phyloP scores from a whole-genome alignment of 1,139 yeast species.

The Lodderomyces orthopsilosis region DNA sequence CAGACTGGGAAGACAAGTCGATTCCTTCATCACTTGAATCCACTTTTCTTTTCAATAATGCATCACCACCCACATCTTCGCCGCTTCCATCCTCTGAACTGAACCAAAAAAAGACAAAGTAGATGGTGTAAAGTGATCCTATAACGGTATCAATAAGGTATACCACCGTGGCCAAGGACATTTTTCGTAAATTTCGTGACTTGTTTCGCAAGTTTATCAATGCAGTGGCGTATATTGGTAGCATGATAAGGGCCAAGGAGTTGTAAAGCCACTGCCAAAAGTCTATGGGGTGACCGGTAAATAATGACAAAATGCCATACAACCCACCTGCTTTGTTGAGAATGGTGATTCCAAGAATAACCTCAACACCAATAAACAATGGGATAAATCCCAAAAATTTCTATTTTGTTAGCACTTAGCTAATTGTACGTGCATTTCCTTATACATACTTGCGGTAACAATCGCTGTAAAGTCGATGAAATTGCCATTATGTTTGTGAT shows the following conservation, averaged over 20 bases:
- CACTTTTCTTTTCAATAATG: conserved; percentile 8
- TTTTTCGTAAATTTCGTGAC: conserved; percentile 35
- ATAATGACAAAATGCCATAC: conserved; percentile 79
- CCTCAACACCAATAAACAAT: conserved; percentile 82
- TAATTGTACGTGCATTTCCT: not conserved
- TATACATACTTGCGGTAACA: conserved; percentile 28
- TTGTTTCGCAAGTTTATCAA: conserved; percentile 39
- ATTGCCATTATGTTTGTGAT: too few relatives aligned
- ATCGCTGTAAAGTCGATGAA: conserved; percentile 15
- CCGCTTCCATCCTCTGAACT: conserved; percentile 34
- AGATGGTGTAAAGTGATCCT: conserved; percentile 67
- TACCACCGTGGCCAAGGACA: conserved; percentile 61
- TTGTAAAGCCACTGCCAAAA: conserved; percentile 84
- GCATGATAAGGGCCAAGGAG: conserved; percentile 56
- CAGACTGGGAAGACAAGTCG: conserved; percentile 50
- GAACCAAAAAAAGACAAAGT: conserved; percentile 79
- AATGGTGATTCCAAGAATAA: conserved; percentile 73
- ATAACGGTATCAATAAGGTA: conserved; percentile 66
- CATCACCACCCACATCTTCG: conserved; percentile 13
- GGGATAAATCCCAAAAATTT: conserved; percentile 66
- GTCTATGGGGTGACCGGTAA: conserved; percentile 86
- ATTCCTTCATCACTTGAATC: conserved; percentile 10
- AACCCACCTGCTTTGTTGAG: conserved; percentile 88
- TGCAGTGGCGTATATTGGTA: conserved; percentile 69
- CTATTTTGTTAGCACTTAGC: conserved; percentile 22